These are phyloP conservation scores for Lipomyces chichibuensis DNA, from an alignment of 805 yeast species.

Conservation along the genomic window DNA sequence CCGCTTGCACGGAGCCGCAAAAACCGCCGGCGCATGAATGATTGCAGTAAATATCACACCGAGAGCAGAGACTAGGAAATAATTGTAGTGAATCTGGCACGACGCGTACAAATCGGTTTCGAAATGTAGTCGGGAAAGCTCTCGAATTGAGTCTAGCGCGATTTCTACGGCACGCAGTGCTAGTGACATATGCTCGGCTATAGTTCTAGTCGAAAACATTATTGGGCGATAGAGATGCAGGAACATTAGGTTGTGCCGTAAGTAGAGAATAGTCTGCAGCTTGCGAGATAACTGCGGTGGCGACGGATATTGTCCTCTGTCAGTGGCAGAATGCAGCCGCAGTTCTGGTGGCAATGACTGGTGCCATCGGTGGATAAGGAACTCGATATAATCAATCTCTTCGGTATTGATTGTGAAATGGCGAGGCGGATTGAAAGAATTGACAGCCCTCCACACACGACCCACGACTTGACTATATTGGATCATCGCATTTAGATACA, in stretches of 20 bases:
- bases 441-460: conserved; percentile 22
- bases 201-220: conserved; percentile 28
- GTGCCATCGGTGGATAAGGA: conserved; percentile 33
- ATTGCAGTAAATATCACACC: conserved; percentile 38
- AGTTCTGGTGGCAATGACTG: conserved; percentile 35
- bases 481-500: conserved; percentile 37
- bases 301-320: background rate
- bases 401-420: conserved; percentile 13
- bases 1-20: conserved; percentile 26
- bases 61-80: conserved; percentile 38
- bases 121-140: conserved; percentile 34
- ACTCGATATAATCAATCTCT: conserved; percentile 24
- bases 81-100: conserved; percentile 39
- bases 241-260: conserved; percentile 28
- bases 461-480: conserved; percentile 34
- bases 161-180: conserved; percentile 37
- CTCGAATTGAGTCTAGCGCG: conserved; percentile 37
- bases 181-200: conserved; percentile 24
- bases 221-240: conserved; percentile 34
- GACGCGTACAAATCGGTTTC: conserved; percentile 34
- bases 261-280: conserved; percentile 22
- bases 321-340: background rate
- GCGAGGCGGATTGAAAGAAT: conserved; percentile 18
- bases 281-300: conserved; percentile 22
- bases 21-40: conserved; percentile 35